These are phyloP conservation scores for Pseudogymnoascus sp. DNA, from an alignment of 2,329 filamentous ascomycete genomes.

Conservation along the genomic window DNA sequence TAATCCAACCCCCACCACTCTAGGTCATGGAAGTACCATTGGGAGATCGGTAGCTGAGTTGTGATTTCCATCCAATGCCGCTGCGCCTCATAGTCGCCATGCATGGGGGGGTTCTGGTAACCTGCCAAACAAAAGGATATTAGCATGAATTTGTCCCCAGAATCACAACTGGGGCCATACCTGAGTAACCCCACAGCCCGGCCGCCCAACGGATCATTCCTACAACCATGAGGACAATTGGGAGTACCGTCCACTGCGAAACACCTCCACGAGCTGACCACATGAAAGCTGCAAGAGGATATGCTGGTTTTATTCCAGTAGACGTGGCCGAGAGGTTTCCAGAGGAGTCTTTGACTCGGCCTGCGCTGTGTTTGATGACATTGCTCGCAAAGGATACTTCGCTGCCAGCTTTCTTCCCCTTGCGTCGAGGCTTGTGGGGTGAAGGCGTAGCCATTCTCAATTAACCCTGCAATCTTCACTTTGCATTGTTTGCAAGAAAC, in stretches of 20 bases:
- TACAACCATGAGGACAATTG: conserved; percentile 79
- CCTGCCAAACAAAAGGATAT: conserved; percentile 39
- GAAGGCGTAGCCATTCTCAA: conserved; percentile 33
- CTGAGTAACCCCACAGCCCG: conserved; percentile 91
- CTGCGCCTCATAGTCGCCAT: conserved; percentile 96
- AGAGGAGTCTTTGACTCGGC: conserved; percentile 2
- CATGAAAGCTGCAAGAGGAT: conserved; percentile 87
- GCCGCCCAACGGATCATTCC: conserved; percentile 90
- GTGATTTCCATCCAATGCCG: conserved; percentile 99
- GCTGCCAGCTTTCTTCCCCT: conserved; percentile 40
- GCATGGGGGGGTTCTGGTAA: conserved; percentile 75
- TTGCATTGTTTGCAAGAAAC: conserved; percentile 4
- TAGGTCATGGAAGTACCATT: conserved; percentile 97
- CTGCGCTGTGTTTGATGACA: conserved; percentile 20
- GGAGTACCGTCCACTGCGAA: conserved; percentile 88
- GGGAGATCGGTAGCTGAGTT: conserved; percentile 74
- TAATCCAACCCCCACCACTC: conserved; percentile 98
- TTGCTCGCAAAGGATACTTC: conserved; percentile 26
- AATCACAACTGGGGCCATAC: conserved; percentile 35
- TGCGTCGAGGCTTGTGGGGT: conserved; percentile 53
- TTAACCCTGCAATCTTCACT: background rate
- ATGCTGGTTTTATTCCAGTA: conserved; percentile 51
- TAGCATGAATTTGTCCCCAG: background rate
- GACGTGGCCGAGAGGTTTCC: conserved; percentile 5
- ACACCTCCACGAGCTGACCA: conserved; percentile 74